phyloP scores from a whole-genome alignment of 2,329 filamentous ascomycete species.

The Trichoderma koningiopsis region DNA sequence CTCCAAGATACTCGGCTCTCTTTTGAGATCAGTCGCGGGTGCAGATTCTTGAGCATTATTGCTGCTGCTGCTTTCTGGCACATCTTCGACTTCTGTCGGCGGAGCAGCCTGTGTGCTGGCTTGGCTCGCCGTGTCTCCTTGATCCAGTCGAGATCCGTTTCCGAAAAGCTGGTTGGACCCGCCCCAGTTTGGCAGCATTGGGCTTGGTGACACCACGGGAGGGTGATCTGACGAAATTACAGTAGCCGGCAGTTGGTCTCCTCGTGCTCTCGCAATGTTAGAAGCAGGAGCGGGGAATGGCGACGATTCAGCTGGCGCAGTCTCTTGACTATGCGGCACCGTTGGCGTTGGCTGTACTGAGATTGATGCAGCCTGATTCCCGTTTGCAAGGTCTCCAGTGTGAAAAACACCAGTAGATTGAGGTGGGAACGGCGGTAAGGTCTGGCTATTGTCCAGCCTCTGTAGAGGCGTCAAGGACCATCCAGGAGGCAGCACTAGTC shows the following conservation, averaged over 20 bases:
- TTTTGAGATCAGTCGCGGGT: conserved; percentile 16
- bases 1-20: conserved; percentile 26
- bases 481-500: conserved; percentile 64
- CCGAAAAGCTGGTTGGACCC: conserved; percentile 53
- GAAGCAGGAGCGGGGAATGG: background rate
- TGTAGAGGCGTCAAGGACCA: conserved; percentile 67
- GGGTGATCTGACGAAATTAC: conserved; percentile 32
- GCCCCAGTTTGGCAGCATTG: conserved; percentile 54
- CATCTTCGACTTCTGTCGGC: conserved; percentile 11
- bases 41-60: conserved; percentile 12
- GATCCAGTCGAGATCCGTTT: conserved; percentile 35
- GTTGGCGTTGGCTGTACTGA: conserved; percentile 13
- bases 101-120: conserved; percentile 19
- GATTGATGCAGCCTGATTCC: conserved; percentile 20
- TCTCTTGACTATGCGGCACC: conserved; percentile 1
- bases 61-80: background rate
- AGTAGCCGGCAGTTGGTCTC: background rate
- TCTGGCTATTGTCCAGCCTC: conserved; percentile 48
- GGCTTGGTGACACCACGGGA: conserved; percentile 51
- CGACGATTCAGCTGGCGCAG: background rate
- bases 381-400: conserved; percentile 27
- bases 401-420: conserved; percentile 31
- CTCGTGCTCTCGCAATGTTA: background rate
- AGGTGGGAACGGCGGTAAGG: conserved; percentile 29
- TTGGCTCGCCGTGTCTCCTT: conserved; percentile 28